phyloP scores from a whole-genome alignment of 768 basidiomycete genomes.

The Serendipita vermifera region DNA sequence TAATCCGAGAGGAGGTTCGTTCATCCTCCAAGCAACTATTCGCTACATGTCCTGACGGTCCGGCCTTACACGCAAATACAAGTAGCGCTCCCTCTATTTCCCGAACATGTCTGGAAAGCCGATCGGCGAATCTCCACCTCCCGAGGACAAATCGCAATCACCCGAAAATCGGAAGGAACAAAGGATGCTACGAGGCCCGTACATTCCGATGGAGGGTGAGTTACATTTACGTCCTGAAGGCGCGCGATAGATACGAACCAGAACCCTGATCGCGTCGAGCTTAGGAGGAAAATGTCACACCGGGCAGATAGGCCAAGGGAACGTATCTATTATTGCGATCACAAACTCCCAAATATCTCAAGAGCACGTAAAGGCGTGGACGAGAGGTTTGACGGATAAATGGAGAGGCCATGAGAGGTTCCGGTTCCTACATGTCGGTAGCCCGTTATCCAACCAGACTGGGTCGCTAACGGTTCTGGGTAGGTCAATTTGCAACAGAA shows the following conservation, averaged over 20 bases:
- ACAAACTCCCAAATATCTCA: constrained; percentile 76
- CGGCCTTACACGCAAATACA: background rate
- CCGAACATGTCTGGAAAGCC: constrained; percentile 72
- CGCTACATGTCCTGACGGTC: background rate
- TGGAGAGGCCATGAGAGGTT: constrained; percentile 46
- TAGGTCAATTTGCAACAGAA: constrained; percentile 91
- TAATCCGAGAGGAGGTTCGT: constrained; percentile 84
- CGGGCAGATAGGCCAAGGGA: constrained; percentile 59
- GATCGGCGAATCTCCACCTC: constrained; percentile 30
- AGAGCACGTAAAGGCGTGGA: constrained; percentile 71
- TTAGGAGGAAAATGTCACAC: constrained; percentile 48
- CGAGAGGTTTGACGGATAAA: constrained; percentile 38
- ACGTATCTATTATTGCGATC: constrained; percentile 68
- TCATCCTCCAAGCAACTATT: background rate
- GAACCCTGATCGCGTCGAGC: background rate
- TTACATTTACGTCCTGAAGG: too few relatives aligned
- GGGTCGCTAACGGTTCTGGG: background rate
- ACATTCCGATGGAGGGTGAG: background rate
- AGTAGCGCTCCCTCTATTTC: constrained; percentile 80
- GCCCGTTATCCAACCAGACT: background rate
- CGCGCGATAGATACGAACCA: too few relatives aligned
- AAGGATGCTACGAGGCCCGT: background rate
- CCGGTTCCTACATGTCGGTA: constrained; percentile 45
- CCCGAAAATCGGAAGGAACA: background rate
- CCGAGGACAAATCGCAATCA: background rate